These are phyloP conservation scores for Phytophthora uliginosa DNA, from an alignment of 352 stramenopile species.

Conservation along the genomic window DNA sequence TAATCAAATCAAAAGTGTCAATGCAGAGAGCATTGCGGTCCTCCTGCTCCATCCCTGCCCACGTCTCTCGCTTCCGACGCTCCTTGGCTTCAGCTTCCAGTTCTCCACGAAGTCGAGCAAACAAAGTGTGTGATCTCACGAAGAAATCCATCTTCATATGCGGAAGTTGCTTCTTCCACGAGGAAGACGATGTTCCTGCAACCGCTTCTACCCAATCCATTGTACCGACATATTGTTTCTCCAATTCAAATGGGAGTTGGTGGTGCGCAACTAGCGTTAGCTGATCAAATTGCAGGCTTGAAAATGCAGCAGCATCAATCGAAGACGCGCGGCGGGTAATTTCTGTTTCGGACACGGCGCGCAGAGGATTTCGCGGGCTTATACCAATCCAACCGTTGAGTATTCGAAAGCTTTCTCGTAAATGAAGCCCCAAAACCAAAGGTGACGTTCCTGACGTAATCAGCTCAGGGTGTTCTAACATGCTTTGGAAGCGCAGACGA, in stretches of 20 bases:
- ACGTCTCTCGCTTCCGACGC: constrained; percentile 31
- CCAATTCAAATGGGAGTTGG: constrained; percentile 37
- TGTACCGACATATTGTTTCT: constrained; percentile 43
- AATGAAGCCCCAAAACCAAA: constrained; percentile 48
- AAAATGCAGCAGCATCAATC: constrained; percentile 52
- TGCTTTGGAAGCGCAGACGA: constrained; percentile 65
- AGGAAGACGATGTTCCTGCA: background rate
- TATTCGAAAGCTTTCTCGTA: constrained; percentile 61
- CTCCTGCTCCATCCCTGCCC: constrained; percentile 35
- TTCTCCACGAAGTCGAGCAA: constrained; percentile 47
- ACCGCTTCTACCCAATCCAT: constrained; percentile 45
- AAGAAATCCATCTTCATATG: constrained; percentile 57
- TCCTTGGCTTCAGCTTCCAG: constrained; percentile 38
- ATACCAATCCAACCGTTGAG: constrained; percentile 68
- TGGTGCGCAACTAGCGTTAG: constrained; percentile 48
- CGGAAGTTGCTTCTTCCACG: constrained; percentile 27
- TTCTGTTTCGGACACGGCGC: constrained; percentile 28
- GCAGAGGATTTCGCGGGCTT: constrained; percentile 57
- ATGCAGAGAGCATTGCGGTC: constrained; percentile 32
- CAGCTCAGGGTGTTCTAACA: constrained; percentile 65
- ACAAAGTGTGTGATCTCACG: constrained; percentile 47
- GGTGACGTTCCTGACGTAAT: constrained; percentile 48
- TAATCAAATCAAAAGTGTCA: constrained; percentile 24
- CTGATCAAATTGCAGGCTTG: constrained; percentile 67
- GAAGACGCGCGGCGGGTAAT: constrained; percentile 36